Base-by-base conservation (phyloP, 2,329 filamentous ascomycete species). In the Ophiostoma sp. region DNA sequence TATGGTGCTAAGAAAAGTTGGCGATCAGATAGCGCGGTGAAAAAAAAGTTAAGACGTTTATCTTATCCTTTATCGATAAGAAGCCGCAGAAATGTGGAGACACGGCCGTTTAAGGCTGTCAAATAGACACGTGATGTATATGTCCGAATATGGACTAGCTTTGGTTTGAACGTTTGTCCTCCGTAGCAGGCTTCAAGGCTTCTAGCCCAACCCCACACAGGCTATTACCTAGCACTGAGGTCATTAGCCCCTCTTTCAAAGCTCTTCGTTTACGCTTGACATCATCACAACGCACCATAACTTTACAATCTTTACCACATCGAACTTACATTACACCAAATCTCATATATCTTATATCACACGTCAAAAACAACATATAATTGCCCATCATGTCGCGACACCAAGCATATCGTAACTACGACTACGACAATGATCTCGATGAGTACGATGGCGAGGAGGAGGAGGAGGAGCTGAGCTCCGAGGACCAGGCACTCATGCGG, bases 401-500 rank as follows among this genome's bases (percentile, higher is more conserved):
- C 69, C 78, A 81, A 69, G 76, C 77, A n/a, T 78, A 79, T 67
- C 79, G 79, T 49, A 82, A 82, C 70, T 78, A 82, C 68, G 80
- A 84, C 67, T 84, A 82, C 73, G 78, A 84, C 71, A 79, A 83
- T 16, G 83, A 82, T 45, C 76, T 84, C 67, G 79, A 83, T 68
- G 81, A 85, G 70, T 84, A 79, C 68, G 83, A 85, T 52, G 79
- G 76, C 40, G 63, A 65, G 1, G 66, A 69, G 16, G 49, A 60
- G 55, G 80, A 81, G 45, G 78, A 79, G 16, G 76, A 83, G 72
- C 75, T 83, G 60, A 83, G 79, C 66, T 75, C 79, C 0, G 82
- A 84, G 71, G 82, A 84, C 70, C 78, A 77, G 55, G 77, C 75
- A 8, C 76, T 78, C 12, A 85, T 96, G 84, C 83, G 84, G 52